Percentiles rank a stretch among this genome's conserved stretches.
Evolutionary conservation across 805 yeast species (phyloP).

Genomic region (Naumovozyma dairenensis): DNA sequence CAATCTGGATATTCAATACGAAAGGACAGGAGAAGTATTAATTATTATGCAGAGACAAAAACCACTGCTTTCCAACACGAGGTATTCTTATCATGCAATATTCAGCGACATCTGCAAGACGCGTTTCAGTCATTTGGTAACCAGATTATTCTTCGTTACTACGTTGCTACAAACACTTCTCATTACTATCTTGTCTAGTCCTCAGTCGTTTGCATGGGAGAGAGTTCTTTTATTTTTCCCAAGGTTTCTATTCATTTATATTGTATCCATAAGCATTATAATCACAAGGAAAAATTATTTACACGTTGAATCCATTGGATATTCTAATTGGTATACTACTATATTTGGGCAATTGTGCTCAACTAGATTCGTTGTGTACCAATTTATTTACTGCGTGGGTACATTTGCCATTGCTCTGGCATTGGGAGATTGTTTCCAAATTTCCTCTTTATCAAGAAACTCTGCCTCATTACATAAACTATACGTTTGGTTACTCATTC

Average conservation of each 20-base stretch:
- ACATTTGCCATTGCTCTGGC: slow-evolving; percentile 20
- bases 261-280: slow-evolving; percentile 28
- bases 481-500: slow-evolving; percentile 31
- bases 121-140: slow-evolving; percentile 32
- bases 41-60: no score
- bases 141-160: slow-evolving; percentile 27
- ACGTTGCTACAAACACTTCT: slow-evolving; percentile 23
- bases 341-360: slow-evolving; percentile 26
- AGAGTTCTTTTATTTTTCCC: slow-evolving; percentile 20
- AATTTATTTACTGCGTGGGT: slow-evolving; percentile 13
- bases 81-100: slow-evolving; percentile 30
- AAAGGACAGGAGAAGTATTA: no score
- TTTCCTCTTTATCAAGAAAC: background rate
- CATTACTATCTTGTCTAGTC: slow-evolving; percentile 15
- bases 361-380: slow-evolving; percentile 21
- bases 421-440: slow-evolving; percentile 15
- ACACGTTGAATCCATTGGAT: slow-evolving; percentile 29
- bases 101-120: slow-evolving; percentile 34
- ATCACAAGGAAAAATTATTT: slow-evolving; percentile 33
- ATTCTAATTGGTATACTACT: slow-evolving; percentile 16
- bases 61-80: no score
- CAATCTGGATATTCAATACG: no score
- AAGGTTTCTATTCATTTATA: slow-evolving; percentile 21
- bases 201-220: slow-evolving; percentile 17
- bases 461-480: slow-evolving; percentile 9